Evolutionary conservation across 176 grass and related monocot species (phyloP).

Genomic region (bread wheat (Triticum aestivum)): IWGSC_CS_RefSeq_v2.1 NC_057802.1:367517870-367518369

Average conservation of each 20-base stretch:
- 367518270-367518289: too few species aligned
- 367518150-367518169: neutral
- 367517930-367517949: neutral
- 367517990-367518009: neutral
- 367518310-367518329: too few species aligned
- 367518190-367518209: neutral
- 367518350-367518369: too few species aligned
- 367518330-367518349: too few species aligned
- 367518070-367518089: neutral
- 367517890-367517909: neutral
- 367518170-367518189: neutral
- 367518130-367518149: neutral
- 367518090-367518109: neutral
- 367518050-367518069: neutral
- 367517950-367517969: neutral
- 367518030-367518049: neutral
- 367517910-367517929: neutral
- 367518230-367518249: neutral
- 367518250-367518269: too few species aligned
- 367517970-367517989: neutral
- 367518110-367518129: neutral
- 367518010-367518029: neutral
- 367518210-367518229: neutral
- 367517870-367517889: neutral
- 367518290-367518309: too few species aligned